Conservation (phyloP, 495 filamentous ascomycete species). For the Lasiosphaeria hispida region DNA sequence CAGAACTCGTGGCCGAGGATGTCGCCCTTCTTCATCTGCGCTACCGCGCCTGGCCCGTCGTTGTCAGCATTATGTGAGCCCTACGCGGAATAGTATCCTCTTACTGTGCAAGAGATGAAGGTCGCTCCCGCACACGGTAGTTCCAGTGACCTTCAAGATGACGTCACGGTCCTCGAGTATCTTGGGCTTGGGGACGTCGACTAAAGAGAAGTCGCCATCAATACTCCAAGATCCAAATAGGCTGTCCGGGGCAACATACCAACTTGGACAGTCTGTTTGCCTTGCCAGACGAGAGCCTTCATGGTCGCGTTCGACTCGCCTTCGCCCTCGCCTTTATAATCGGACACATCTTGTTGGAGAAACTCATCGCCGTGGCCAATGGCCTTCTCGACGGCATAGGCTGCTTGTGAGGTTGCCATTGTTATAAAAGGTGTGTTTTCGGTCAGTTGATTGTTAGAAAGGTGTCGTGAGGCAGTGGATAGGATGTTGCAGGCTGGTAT, state of each 20-base stretch:
- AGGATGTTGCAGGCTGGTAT: too few species aligned
- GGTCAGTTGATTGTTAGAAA: not conserved
- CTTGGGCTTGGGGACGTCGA: conserved; percentile 64
- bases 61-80: conserved; percentile 25
- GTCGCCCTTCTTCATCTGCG: conserved; percentile 77
- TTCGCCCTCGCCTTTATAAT: conserved; percentile 36
- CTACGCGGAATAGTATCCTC: not conserved
- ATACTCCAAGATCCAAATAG: not conserved
- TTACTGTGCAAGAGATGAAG: conserved; percentile 74
- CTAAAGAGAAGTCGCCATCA: conserved; percentile 16
- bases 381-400: conserved; percentile 60
- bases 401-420: conserved; percentile 62
- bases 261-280: conserved; percentile 63
- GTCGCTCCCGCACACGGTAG: conserved; percentile 84
- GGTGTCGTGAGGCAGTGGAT: not conserved
- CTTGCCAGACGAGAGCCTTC: conserved; percentile 72
- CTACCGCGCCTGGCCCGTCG: conserved; percentile 45
- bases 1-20: conserved; percentile 91
- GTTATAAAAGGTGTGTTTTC: not conserved
- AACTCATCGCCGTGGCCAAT: conserved; percentile 63
- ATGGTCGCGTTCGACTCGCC: conserved; percentile 57
- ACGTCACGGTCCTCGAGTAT: conserved; percentile 74
- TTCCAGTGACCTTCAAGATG: conserved; percentile 80
- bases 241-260: conserved; percentile 26
- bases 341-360: conserved; percentile 58